phyloP scores from a whole-genome alignment of 768 basidiomycete genomes.

The Russula earlei region DNA sequence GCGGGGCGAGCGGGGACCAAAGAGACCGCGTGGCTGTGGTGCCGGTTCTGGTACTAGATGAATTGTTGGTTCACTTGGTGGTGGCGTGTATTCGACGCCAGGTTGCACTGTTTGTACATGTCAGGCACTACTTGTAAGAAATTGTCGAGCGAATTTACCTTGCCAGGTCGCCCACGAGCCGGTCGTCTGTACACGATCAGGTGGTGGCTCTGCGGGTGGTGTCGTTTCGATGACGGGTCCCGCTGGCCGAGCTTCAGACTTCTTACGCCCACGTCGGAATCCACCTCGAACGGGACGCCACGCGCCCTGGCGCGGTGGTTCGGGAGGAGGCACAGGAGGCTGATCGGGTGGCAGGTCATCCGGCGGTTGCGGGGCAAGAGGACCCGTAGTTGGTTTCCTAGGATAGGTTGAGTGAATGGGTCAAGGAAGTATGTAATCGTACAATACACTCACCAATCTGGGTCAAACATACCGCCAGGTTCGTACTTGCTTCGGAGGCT shows the following conservation, averaged over 20 bases:
- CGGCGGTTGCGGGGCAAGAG: constrained; percentile 18
- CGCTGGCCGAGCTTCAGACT: constrained; percentile 9
- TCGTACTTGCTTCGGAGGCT: constrained; percentile 66
- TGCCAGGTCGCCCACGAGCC: constrained; percentile 36
- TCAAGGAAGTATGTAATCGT: not conserved
- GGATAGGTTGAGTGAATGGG: constrained; percentile 34
- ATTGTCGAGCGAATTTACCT: constrained; percentile 26
- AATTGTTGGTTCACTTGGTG: constrained; percentile 43
- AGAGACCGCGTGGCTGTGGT: constrained; percentile 51
- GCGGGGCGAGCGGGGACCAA: constrained; percentile 66
- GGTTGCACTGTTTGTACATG: constrained; percentile 45
- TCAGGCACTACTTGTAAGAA: not conserved
- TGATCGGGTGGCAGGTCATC: constrained; percentile 21
- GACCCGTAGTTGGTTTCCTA: constrained; percentile 28
- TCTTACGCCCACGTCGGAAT: constrained; percentile 16
- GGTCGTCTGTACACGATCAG: constrained; percentile 21
- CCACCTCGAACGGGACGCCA: constrained; percentile 21
- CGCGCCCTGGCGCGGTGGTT: constrained; percentile 19
- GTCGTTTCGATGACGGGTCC: constrained; percentile 4
- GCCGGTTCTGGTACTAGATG: constrained; percentile 48
- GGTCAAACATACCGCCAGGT: constrained; percentile 79
- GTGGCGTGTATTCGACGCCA: constrained; percentile 46
- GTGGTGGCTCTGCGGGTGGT: constrained; percentile 5
- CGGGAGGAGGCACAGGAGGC: constrained; percentile 21
- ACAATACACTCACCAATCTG: constrained; percentile 48